These are phyloP conservation scores for Sporisorium iseilematis-ciliati DNA, from an alignment of 1,284 basidiomycete genomes.

Conservation along the genomic window DNA sequence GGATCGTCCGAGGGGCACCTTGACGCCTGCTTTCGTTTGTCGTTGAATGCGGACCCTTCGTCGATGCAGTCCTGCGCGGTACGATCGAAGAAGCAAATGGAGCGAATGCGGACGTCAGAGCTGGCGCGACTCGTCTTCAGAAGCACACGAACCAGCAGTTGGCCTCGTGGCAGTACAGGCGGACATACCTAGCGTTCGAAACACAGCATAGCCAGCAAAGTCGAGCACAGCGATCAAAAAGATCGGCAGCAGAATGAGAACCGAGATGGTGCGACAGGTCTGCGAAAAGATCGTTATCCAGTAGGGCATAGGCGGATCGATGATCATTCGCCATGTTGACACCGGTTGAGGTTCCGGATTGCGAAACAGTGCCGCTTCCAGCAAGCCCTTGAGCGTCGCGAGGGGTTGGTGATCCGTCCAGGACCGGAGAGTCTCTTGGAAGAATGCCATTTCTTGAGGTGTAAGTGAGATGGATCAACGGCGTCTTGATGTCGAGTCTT, in stretches of 20 bases:
- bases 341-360: slow-evolving; percentile 29
- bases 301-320: slow-evolving; percentile 49
- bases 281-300: slow-evolving; percentile 28
- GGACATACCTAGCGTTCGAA: slow-evolving; percentile 59
- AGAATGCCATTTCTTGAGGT: slow-evolving; percentile 18
- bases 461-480: neutral
- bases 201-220: slow-evolving; percentile 64
- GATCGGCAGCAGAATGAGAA: slow-evolving; percentile 57
- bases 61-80: slow-evolving; percentile 45
- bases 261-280: slow-evolving; percentile 44
- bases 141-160: slow-evolving; percentile 4
- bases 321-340: slow-evolving; percentile 30
- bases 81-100: neutral
- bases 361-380: slow-evolving; percentile 39
- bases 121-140: neutral
- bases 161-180: neutral
- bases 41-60: slow-evolving; percentile 53
- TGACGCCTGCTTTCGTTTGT: slow-evolving; percentile 19
- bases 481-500: neutral
- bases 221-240: slow-evolving; percentile 51
- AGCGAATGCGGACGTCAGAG: neutral
- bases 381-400: slow-evolving; percentile 7
- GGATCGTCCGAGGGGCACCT: slow-evolving; percentile 17
- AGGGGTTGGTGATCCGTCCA: slow-evolving; percentile 13
- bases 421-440: slow-evolving; percentile 12